These are phyloP conservation scores for Trichoderma guizhouense DNA, from an alignment of 2,329 filamentous ascomycete species.

Conservation along the genomic window DNA sequence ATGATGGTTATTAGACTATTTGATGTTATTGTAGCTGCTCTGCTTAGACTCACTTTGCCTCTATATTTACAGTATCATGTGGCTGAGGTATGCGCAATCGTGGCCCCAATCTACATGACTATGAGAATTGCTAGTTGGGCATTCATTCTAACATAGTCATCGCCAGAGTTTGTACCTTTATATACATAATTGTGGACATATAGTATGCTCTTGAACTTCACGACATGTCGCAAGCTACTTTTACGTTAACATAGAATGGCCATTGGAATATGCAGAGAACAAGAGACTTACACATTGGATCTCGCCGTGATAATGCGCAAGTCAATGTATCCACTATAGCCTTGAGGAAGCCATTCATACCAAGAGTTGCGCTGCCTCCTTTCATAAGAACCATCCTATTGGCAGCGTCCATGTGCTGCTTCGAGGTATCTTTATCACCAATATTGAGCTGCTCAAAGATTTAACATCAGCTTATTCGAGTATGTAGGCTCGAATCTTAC, in stretches of 20 bases:
- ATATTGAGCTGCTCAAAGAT: neutral
- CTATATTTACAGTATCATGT: neutral
- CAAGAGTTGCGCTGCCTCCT: slow-evolving; percentile 5
- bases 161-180: no score
- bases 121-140: neutral
- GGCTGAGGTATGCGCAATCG: neutral
- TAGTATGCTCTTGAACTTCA: neutral
- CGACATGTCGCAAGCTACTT: neutral
- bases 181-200: neutral
- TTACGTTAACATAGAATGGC: neutral
- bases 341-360: neutral
- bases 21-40: neutral
- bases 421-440: neutral
- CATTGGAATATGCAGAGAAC: rapidly evolving
- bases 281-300: slow-evolving; percentile 1
- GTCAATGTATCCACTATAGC: slow-evolving; percentile 6
- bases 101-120: neutral
- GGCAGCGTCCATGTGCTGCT: slow-evolving; percentile 10
- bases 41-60: neutral
- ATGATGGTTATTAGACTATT: neutral
- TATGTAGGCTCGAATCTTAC: neutral
- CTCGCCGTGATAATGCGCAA: neutral
- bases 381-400: slow-evolving; percentile 10
- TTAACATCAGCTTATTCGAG: neutral
- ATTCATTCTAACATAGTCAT: neutral